Base-by-base conservation (phyloP, 148 eudicot genomes). In the Pharnaceum exiguum region DNA sequence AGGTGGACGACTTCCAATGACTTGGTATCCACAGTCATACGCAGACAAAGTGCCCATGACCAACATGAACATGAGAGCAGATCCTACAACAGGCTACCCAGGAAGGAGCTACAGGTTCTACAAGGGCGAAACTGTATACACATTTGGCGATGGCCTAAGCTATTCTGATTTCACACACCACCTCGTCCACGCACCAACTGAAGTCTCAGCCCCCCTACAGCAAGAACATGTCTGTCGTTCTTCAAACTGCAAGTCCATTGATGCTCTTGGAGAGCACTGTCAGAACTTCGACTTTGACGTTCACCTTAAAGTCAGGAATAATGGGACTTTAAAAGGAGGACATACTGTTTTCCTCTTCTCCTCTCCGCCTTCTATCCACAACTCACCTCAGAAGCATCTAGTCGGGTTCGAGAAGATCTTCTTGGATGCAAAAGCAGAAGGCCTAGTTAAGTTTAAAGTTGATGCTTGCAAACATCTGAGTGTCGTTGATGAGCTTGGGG, bases 401-500 rank as follows among this genome's bases (percentile, higher is more conserved):
- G 7, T 93, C 58, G 90, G 77, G 4, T 93, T 88, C 32, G 70
- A 88, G 69, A 88, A 83, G 71, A 68, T 88, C 38, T 71, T 59
- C 52, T 71, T 93, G 89, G 67, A 16, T n/a, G 63, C 83, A 23
- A 67, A 75, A 36, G 68, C 50, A 22, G 84, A 83, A 69, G 71
- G 61, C 5, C 1, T 60, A 30, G 86, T 81, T 13, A 77, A 68
- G 55, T 93, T 93, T 49, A 74, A 63, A 38, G 76, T 85, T 11
- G 95, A 88, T 54, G 80, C 76, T 38, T 93, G 98, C 69, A 83
- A 71, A 78, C 84, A 93, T 64, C 76, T 93, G 83, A 93, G 95
- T 52, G 76, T 88, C 58, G 86, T 72, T 32, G 95, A 85, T 70
- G 85, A 88, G 60, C 37, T 30, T 36, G 96, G 96, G 18, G 75